Evolutionary conservation across 345 rosid genomes (phyloP).

Genomic region (Gossypium mustelinum): DNA sequence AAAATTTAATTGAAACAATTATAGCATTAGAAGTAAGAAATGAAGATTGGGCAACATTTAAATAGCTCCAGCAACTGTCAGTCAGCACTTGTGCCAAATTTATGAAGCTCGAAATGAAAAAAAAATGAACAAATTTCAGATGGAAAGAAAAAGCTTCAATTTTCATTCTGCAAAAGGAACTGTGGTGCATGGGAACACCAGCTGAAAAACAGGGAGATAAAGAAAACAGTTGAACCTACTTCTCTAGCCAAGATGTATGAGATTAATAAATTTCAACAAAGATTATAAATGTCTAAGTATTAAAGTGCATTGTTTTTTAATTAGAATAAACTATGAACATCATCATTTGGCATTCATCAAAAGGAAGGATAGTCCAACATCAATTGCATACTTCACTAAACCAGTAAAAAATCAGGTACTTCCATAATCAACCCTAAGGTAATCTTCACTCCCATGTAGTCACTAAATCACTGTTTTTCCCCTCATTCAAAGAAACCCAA

Average conservation of each 20-base stretch:
- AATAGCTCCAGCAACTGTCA: too few relatives aligned
- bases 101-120: too few relatives aligned
- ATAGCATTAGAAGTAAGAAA: too few relatives aligned
- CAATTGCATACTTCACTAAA: neutral
- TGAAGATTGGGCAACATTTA: too few relatives aligned
- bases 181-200: too few relatives aligned
- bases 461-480: neutral
- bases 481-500: slow-evolving; percentile 8
- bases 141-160: too few relatives aligned
- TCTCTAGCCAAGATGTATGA: neutral
- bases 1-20: too few relatives aligned
- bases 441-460: neutral
- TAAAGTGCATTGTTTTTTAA: neutral
- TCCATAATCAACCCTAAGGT: neutral
- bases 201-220: too few relatives aligned
- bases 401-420: neutral
- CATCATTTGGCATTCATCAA: slow-evolving; percentile 1
- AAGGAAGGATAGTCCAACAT: neutral
- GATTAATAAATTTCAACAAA: neutral
- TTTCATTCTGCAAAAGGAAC: too few relatives aligned
- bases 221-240: neutral
- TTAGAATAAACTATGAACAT: neutral
- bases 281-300: neutral
- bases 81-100: too few relatives aligned
- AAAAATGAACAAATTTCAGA: too few relatives aligned